Evolutionary conservation across 108 stramenopile species (phyloP), one percentile per base, ranked within the genome.

Genomic region (Conticribra guillardii): DNA sequence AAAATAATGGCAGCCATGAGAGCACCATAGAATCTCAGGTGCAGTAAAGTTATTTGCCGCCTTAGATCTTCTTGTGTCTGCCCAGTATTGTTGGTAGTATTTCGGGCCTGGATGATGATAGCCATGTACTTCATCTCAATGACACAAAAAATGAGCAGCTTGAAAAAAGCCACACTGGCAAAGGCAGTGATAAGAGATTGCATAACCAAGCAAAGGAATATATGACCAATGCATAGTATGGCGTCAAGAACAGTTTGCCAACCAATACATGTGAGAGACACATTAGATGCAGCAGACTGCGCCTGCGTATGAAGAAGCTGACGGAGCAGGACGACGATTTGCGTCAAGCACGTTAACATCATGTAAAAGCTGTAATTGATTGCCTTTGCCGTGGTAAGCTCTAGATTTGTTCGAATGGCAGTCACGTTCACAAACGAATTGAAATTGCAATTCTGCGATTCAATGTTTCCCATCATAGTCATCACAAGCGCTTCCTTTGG

Each of bases 41-140:
- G 96, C 53, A 99, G 65, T 56, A 85, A 53, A 17, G 95, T 86
- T 15, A 97, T 74, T 72, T 91, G 86, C 7, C 87, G 79, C 24
- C 91, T 81, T 59, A 96, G 41, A 19, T 81, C 79, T 30, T 91
- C 95, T 50, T 79, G 61, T 41, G 86, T 79, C 29, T 81, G 45
- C 4, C 77, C 87, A 1, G 89, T 80, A 30, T 92, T 82, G 59
- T 85, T 84, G 63, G 69, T 51, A 23, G 64, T 81, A 65, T 89
- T 86, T 28, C 91, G 73, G 2, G 96, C 94, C 49, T 96, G 90
- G 31, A 88, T 86, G 3, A 97, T 92, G 27, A 95, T 68, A 30
- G 90, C 79, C 92, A 97, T 90, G 82, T 94, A 96, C 60, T 96
- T 96, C 88, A 97, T 94, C 66, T 99, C 96, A 45, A 99, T 94